Evolutionary conservation across 192 early-diverging fungal genomes (phyloP), one percentile per base, ranked within the genome.

Genomic region (Oehlia diaphana): DNA sequence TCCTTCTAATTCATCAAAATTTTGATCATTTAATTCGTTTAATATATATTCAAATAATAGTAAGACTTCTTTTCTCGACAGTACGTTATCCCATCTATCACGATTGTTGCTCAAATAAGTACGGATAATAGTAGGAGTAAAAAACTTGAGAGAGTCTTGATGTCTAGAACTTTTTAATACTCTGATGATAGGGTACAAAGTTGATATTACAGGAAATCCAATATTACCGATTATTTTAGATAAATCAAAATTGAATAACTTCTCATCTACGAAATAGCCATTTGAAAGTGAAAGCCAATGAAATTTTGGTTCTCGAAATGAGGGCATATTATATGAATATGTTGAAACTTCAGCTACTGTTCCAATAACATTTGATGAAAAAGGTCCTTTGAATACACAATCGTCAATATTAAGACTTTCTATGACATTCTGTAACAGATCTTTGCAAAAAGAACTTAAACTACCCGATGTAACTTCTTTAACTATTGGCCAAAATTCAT

Each of bases 151-250:
- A 10, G 6, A 39, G 1, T 21, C 68, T 39, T 70, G 33, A 10
- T 70, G 68, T 9, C 39, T 19, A 44, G 68, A 70, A n/a, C 9
- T 13, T 44, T 42, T 70, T 31, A 70, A 42, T 2, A 6, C 68
- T 44, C 7, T 8, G 7, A 10, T 9, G 4, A 70, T 13, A 7
- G 8, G 5, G 19, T 6, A 10, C 4, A 28, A 33, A 26, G 7
- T 72, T 8, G 53, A 58, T 53, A 72, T 72, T 10, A 72, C 71
- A 7, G 47, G 71, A 10, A 72, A 72, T 26, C 71, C 71, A n/a
- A 72, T 50, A 72, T 49, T 53, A 47, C 44, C 26, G 13, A 72
- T 9, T 26, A 72, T 72, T 50, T 72, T 31, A 26, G 47, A 53
- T 28, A 72, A 26, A 1, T 28, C 6, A 3, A 1, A 23, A 44